Evolutionary conservation across 1,284 basidiomycete genomes (phyloP).

Genomic region (Wallemia hederae): DNA sequence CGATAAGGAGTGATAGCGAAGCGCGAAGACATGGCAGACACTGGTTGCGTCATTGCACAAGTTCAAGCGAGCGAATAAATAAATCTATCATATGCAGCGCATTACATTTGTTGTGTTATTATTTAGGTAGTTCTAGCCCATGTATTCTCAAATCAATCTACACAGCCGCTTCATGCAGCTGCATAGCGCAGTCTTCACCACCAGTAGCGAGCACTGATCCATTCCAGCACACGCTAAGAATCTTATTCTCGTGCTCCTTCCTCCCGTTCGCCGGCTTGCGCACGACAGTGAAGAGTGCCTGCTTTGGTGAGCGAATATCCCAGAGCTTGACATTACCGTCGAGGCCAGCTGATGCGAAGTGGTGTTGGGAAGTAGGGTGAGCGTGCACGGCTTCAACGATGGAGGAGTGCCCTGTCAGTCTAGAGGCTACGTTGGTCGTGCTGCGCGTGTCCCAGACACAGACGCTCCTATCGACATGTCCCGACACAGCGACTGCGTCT

Average conservation of each 20-base stretch:
- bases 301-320: constrained; percentile 39
- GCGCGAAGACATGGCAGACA: too few species aligned
- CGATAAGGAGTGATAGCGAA: not conserved
- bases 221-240: not conserved
- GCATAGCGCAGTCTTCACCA: not conserved
- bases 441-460: constrained; percentile 22
- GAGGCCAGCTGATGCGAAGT: constrained; percentile 50
- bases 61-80: too few species aligned
- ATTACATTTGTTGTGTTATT: too few species aligned
- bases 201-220: not conserved
- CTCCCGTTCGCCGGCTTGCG: constrained; percentile 3
- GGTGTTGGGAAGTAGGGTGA: constrained; percentile 29
- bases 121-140: too few species aligned
- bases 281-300: constrained; percentile 23
- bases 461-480: constrained; percentile 21
- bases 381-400: constrained; percentile 41
- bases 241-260: not conserved
- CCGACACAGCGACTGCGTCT: constrained; percentile 19
- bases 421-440: constrained; percentile 23
- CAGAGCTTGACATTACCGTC: constrained; percentile 56
- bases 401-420: constrained; percentile 33
- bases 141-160: too few species aligned
- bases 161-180: not conserved
- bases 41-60: too few species aligned
- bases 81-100: too few species aligned